Base-by-base conservation (phyloP, 2,329 filamentous ascomycete species). In the Aurifilum marmelostoma region DNA sequence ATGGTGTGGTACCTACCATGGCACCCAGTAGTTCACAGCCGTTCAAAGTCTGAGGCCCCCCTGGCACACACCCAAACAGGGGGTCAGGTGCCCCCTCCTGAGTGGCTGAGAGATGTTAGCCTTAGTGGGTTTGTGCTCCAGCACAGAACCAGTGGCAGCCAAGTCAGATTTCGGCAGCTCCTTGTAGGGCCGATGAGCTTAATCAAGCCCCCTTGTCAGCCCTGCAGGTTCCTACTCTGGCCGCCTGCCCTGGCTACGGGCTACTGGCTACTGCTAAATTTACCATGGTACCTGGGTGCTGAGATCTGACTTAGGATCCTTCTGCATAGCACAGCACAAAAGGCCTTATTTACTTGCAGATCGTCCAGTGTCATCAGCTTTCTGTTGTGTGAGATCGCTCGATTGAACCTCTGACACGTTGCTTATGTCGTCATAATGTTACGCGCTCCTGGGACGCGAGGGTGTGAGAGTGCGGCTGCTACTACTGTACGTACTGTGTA, bases 121-220 rank as follows among this genome's bases (percentile, higher is more conserved):
- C 18, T 47, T 2, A 14, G 34, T 32, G 63, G 63, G 63, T 37
- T 52, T 37, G 52, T 59, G 63, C 63, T 34, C 52, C 32, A 47
- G 2, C 24, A 9, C 5, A 63, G n/a, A 21, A 27, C 61, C 61
- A 63, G 41, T 39, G 21, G 61, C 61, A 41, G 61, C 47, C 61
- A 63, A 34, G 61, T 41, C 24, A 29, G 16, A 41, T 58, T 58
- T 65, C 52, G 50, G 52, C 52, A 37, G 47, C 50, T 39, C 24
- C 52, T 39, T 16, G 24, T 24, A 65, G 29, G 29, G 27, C n/a
- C 21, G 59, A 47, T 21, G 54, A 65, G 63, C 63, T 65, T 65
- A 65, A 65, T 43, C 43, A 34, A 52, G 32, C 27, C 62, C 59
- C 63, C 63, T 54, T 65, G 63, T 65, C 54, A 63, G 61, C 61